A percentile compares a stretch with the other conserved stretches of the same genome.
These are phyloP conservation scores for Nectriaceae sp. DNA, from an alignment of 2,329 filamentous ascomycete species.

Conservation along the genomic window DNA sequence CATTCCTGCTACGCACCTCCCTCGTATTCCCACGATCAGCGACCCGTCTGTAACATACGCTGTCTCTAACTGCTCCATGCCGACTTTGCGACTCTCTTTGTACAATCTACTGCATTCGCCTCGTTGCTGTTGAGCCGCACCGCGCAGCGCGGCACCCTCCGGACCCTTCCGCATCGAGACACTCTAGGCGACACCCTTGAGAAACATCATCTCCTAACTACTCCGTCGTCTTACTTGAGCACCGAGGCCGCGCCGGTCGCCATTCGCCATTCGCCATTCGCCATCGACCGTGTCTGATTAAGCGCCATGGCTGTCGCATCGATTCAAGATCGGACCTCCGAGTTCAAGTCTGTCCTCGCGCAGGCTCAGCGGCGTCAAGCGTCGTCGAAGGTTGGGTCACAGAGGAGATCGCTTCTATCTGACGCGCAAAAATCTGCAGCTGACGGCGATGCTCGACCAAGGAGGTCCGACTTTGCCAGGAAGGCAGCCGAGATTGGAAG, in stretches of 20 bases:
- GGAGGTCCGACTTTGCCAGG: slow-evolving; percentile 88
- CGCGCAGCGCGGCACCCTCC: not conserved
- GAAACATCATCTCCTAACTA: not conserved
- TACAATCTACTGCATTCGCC: not conserved
- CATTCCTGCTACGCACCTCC: not conserved
- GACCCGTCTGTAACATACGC: not conserved
- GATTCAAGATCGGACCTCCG: slow-evolving; percentile 94
- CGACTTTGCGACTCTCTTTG: not conserved
- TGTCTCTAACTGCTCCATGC: not conserved
- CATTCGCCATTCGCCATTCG: slow-evolving; percentile 21
- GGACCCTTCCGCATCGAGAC: not conserved
- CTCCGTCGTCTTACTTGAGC: not conserved
- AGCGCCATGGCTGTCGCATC: slow-evolving; percentile 65
- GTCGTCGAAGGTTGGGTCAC: slow-evolving; percentile 73
- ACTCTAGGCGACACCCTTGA: not conserved
- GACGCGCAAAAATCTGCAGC: slow-evolving; percentile 69
- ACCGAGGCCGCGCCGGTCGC: slow-evolving; percentile 41
- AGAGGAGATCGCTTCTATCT: slow-evolving; percentile 78
- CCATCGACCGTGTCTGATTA: slow-evolving; percentile 15
- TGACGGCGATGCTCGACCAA: slow-evolving; percentile 54
- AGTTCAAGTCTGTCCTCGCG: slow-evolving; percentile 89
- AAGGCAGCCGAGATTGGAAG: slow-evolving; percentile 89
- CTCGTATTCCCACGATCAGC: not conserved
- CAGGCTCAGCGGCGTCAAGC: slow-evolving; percentile 82
- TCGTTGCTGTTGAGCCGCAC: not conserved